phyloP scores from a whole-genome alignment of 1,284 basidiomycete genomes.

The Blastosporella zonata region DNA sequence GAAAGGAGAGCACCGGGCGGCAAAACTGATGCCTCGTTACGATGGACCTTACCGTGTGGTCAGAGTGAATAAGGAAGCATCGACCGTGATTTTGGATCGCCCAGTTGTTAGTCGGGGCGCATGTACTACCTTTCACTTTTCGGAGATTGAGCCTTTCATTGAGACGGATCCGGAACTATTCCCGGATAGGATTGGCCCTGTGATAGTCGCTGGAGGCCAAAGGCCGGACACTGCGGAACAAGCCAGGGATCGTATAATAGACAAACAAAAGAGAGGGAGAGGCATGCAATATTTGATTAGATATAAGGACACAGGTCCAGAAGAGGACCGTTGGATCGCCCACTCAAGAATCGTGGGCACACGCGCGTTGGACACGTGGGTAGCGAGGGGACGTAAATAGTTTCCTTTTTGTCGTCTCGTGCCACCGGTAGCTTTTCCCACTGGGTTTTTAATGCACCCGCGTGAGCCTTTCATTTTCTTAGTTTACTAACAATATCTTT shows the following conservation, averaged over 20 bases:
- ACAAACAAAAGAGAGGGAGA: background rate
- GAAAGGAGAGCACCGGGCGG: background rate
- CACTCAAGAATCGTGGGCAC: background rate
- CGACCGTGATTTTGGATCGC: background rate
- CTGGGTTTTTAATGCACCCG: too few relatives aligned
- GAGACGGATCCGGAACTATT: background rate
- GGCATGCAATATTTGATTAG: background rate
- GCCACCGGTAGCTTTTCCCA: too few relatives aligned
- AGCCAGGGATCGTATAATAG: background rate
- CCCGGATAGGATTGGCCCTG: background rate
- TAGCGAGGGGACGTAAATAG: too few relatives aligned
- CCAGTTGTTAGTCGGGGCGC: background rate
- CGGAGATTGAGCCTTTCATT: background rate
- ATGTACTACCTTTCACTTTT: background rate
- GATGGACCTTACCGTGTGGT: background rate
- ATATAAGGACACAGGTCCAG: background rate
- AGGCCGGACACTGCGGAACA: background rate
- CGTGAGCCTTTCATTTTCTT: too few relatives aligned
- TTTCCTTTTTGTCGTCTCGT: too few relatives aligned
- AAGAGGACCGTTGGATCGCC: background rate
- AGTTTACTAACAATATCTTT: too few relatives aligned
- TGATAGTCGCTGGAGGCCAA: too few relatives aligned
- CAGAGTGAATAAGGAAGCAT: background rate
- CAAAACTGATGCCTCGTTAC: conserved; percentile 5
- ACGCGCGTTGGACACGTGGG: too few relatives aligned